Evolutionary conservation across 106 monocot genomes (phyloP), one percentile per base, ranked within the genome.

Genomic region (Iris macrosiphon): DNA sequence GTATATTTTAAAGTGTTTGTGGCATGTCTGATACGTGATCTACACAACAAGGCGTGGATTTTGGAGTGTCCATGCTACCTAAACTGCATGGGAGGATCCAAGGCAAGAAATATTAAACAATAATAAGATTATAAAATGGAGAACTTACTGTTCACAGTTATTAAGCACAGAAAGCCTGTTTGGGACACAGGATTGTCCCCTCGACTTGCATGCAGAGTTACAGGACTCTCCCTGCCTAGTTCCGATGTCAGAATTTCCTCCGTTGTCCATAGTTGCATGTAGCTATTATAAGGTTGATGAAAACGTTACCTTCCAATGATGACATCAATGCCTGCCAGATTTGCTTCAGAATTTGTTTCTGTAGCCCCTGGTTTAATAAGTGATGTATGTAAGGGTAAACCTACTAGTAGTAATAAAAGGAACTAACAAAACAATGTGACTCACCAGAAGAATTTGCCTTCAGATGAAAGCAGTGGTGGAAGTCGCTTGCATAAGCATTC

Each of bases 401-500:
- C n/a, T 33, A 33, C 7, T n/a, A 45, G 19, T 45, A 6, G 33
- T 34, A 54, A 52, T 22, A 12, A 31, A 31, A 14, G 6, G 16
- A 17, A 19, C 33, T 27, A 35, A 55, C 14, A 20, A 31, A 55
- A 20, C 2, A 18, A 17, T 40, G 27, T 24, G 50, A 42, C 61
- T 35, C 59, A 82, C 95, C 79, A 42, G 89, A 82, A 49, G 65
- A 68, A 72, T 96, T 96, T 58, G 72, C 49, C 27, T 75, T 57
- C 50, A 77, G 28, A 29, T 76, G 83, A 67, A 77, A 86, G 35
- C 94, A 96, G 47, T 96, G 95, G 68, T 96, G 89, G 56, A 89
- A 96, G 29, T 83, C 79, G 45, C 95, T 96, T 22, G 75, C 76
- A 89, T 96, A 96, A 29, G 95, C 79, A 85, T 89, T 96, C 70